Evolutionary conservation across 2,329 filamentous ascomycete genomes (phyloP), one percentile per base, ranked within the genome.

Genomic region (Ceratocystis harringtonii): DNA sequence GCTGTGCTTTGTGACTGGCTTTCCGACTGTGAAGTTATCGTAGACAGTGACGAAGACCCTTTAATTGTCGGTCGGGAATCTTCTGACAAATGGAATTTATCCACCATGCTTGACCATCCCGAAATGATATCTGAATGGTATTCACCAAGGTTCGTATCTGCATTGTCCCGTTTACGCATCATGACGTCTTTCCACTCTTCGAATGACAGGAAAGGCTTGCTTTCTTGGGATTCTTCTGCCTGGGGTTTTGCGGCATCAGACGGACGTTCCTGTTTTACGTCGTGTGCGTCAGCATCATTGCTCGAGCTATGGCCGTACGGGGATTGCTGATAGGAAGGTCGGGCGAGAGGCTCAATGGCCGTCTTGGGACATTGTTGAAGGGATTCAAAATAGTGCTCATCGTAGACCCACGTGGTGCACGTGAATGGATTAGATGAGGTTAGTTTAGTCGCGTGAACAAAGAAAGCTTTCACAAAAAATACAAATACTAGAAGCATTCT

Each of bases 161-260:
- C 61, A n/a, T 58, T 32, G 25, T 50, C 25, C 6, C 60, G 63
- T 44, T 65, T 64, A 32, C 22, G 61, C 48, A 65, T 41, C 60
- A 67, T 67, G 19, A 62, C 43, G 4, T 65, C 63, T 36, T 67
- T 67, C 66, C 66, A 67, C 45, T 67, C 32, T n/a, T 67, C 66
- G 36, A 67, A 67, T 2, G 66, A 58, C 28, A 65, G 50, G 25
- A 67, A 65, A 0, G 60, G 28, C 25, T 44, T 30, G 19, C 12
- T 30, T 22, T 45, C 61, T 28, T 30, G 25, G 2, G 8, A n/a
- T 4, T 6, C 17, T 5, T 58, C 28, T n/a, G 55, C 6, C 28
- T 17, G 55, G 4, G 28, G 2, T 17, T 7, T 32, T 10, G 22
- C 17, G 17, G 15, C 30, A 58, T 58, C 28, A n/a, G 5, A 10